Evolutionary conservation across 345 rosid genomes (phyloP), one percentile per base, ranked within the genome.

Genomic region (Sonneratia alba): DNA sequence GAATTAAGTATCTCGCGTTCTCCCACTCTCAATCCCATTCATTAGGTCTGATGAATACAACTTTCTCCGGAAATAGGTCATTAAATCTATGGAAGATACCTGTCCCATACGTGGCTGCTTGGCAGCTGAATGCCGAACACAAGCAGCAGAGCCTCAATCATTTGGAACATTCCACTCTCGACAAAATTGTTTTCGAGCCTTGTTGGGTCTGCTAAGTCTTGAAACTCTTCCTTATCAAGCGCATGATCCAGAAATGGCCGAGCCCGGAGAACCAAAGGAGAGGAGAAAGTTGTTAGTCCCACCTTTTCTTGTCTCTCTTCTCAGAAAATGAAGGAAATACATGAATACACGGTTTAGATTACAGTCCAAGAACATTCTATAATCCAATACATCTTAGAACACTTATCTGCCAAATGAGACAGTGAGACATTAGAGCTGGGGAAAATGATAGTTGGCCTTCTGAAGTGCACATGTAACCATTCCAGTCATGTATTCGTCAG

Each of bases 101-200:
- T 91, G 98, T 74, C 90, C 91, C 98, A 94, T 91, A 32, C 88
- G 81, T 64, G 98, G 98, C 78, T 97, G 88, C 81, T 86, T 94
- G 66, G 87, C 81, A 79, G 98, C 91, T 69, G 84, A 86, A 81
- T 91, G 98, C 67, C 97, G 86, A 73, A 94, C 87, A 79, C 97
- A 91, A 42, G 93, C 96, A 32, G 93, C 95, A 37, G 98, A 76
- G 90, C 95, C 84, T 86, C 93, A 38, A 91, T 83, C 97, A 94
- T 85, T 74, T 68, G 77, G 71, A 90, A 88, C 93, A 94, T 87
- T 79, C 88, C 93, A 63, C 81, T 74, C 57, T 79, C 88, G 63
- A 79, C 78, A 76, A 84, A 91, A 75, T 87, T 85, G 72, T 81
- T 79, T 63, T 75, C 89, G 8, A 94, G 91, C 84, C 84, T 85